Base-by-base conservation (phyloP, 208 protist genomes). In the Jaenimonas drosophilae region DNA sequence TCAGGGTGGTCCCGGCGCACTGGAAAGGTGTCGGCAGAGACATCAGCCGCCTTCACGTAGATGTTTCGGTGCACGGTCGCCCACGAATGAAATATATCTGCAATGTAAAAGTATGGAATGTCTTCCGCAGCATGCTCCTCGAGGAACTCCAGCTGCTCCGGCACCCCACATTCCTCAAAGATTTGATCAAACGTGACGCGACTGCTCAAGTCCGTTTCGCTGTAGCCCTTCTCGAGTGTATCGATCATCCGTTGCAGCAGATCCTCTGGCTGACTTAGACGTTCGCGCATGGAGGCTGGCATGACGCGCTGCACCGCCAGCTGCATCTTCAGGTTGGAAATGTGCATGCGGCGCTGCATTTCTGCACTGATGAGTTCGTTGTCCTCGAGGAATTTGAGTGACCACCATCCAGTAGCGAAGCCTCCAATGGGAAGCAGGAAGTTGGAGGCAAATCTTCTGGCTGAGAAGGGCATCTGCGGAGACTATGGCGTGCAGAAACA, bases 21-120 rank as follows among this genome's bases (percentile, higher is more conserved):
- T 6, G 14, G 14, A n/a, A 26, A 12, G 46, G 14, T 16, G 32
- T 42, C 26, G 19, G 21, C 16, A 0, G 12, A 30, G 3, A 24
- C 19, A 21, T 50, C 48, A 19, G 11, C 17, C 33, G 45, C 40
- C 12, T 43, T 30, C 40, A 67, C 38, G 31, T 78, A 79, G 29
- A 46, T 49, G 16, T 34, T 11, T 4, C 49, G 30, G 56, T 93
- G 74, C 5, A 93, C 19, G 19, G 42, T 64, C 12, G 74, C 66
- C 85, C 85, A 93, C 9, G 77, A 64, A 49, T 88, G 66, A 60
- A 93, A 85, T 30, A 93, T 31, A 44, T 93, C 85, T 11, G 73
- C 67, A 54, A 89, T 89, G 72, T 88, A 93, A 49, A 93, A 90
- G 57, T 89, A 93, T 32, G 85, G 85, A 50, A 93, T 88, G 19